Base-by-base conservation (phyloP, 257 asterid genomes). In the Scutellaria baicalensis region DNA sequence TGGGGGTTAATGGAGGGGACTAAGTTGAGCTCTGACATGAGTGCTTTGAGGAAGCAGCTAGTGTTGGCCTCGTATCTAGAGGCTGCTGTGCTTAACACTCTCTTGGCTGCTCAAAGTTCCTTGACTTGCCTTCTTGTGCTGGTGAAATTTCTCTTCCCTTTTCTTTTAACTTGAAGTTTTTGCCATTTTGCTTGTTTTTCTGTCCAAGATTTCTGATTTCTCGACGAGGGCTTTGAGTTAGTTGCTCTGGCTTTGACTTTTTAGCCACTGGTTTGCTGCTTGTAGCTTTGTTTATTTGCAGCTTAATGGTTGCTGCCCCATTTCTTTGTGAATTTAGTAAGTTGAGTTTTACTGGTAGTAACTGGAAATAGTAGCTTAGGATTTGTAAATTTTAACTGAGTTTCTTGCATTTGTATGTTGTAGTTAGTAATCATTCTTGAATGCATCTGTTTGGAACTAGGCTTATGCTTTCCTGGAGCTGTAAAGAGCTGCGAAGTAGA, bases 21-120 rank as follows among this genome's bases (percentile, higher is more conserved):
- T 47, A 82, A 69, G 69, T 77, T 74, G 77, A 83, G 85, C 81
- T 84, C 74, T 65, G 88, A 80, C 58, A 60, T 71, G 75, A 60
- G 49, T 69, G 79, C 71, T 79, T 47, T 76, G 74, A 70, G 66
- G 66, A 75, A 78, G 69, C 80, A 75, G 69, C 74, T 76, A 20
- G 68, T 75, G 73, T 70, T 80, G 23, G 74, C 70, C 76, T 81
- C 83, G 27, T 72, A 78, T 64, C 65, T 82, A 69, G 85, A 83
- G 75, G 77, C 85, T 49, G 60, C 77, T 57, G 85, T 73, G 42
- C 84, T 79, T 63, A 80, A 79, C 58, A 43, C 90, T 66, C 47
- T 88, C 56, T 68, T 82, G 59, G 84, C 85, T 66, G 87, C 88
- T 73, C 92, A 84, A 31, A 87, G 88, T 80, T 85, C 89, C 75